Evolutionary conservation across 2,329 filamentous ascomycete genomes (phyloP), one percentile per base, ranked within the genome.

Genomic region (Trichoderma sp.): DNA sequence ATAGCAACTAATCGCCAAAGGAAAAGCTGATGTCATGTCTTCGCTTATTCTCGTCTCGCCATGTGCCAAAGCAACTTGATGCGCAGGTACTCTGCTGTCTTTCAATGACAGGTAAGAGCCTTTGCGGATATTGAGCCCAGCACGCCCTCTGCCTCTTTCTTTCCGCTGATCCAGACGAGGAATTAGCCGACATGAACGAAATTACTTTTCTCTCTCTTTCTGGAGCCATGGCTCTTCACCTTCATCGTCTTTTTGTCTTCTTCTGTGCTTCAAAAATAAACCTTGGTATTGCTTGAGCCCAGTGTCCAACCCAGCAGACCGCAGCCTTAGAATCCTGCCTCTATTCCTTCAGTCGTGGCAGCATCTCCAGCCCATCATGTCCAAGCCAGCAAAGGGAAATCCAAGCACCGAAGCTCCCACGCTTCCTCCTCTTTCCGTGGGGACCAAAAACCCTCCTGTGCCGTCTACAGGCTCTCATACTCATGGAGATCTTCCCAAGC

Each of bases 381-480:
- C 74, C 18, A 71, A 73, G 24, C 58, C 53, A 30, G 14, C 26
- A 63, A 70, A 70, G 60, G n/a, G 62, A 39, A 36, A 60, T 36
- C 32, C 60, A 26, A 34, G 4, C n/a, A 62, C n/a, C 4, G 70
- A 70, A 11, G 60, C 73, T 51, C 70, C 73, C 26, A 68, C 68
- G 6, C 61, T 74, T 18, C 71, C 74, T n/a, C 73, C 73, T 30
- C 61, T 74, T 8, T 66, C 70, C 18, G 47, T 66, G 4, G 51
- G 21, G 51, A 15, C 9, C 30, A 69, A 53, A 21, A 68, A 15
- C 12, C 26, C 15, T 53, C 15, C 26, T 11, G 18, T 43, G 36
- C 9, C 63, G 5, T 2, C 43, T 28, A 26, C 21, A 12, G 32
- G 32, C 32, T 21, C 64, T 32, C 58, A 68, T 60, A 34, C 36